Percentiles rank a stretch among this genome's conserved stretches.
Conservation (phyloP, 495 filamentous ascomycete species). For the Barbatosphaeria neglecta region DNA sequence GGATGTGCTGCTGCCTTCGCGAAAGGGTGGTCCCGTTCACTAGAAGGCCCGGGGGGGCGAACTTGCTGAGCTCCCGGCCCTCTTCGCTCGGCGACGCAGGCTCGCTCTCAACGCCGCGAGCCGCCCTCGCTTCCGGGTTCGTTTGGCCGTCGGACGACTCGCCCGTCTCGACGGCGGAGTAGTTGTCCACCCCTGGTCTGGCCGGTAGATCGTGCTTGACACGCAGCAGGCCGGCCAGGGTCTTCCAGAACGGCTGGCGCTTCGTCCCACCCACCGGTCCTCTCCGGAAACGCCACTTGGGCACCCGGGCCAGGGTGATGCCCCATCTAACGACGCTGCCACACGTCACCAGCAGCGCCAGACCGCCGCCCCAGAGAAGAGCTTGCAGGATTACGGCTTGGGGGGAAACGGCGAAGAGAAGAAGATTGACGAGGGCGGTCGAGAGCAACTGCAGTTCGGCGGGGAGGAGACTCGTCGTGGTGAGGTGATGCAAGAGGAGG, state of each 20-base stretch:
- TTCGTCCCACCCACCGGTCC: conserved; percentile 13
- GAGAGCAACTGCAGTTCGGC: conserved; percentile 85
- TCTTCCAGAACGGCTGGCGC: conserved; percentile 8
- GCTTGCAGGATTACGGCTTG: conserved; percentile 75
- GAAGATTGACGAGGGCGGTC: conserved; percentile 67
- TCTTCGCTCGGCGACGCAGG: neutral
- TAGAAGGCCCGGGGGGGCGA: conserved; percentile 7
- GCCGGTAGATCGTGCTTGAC: conserved; percentile 15
- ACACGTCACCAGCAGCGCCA: conserved; percentile 63
- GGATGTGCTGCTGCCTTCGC: conserved; percentile 32
- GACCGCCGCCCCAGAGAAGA: conserved; percentile 77
- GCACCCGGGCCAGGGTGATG: conserved; percentile 74
- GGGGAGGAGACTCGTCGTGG: conserved; percentile 72
- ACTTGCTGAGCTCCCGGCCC: conserved; percentile 5
- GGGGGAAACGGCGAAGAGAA: conserved; percentile 66
- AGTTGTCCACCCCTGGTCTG: conserved; percentile 1
- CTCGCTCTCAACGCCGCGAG: conserved; percentile 2
- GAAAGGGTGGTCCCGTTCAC: conserved; percentile 16
- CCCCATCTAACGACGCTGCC: conserved; percentile 73
- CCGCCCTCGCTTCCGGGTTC: neutral
- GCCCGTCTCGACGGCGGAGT: conserved; percentile 6
- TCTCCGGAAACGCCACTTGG: conserved; percentile 77
- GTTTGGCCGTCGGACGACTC: conserved; percentile 10
- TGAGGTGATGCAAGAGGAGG: conserved; percentile 60
- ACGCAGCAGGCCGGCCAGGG: conserved; percentile 17